Percentiles rank a stretch among this genome's conserved stretches.
Conservation (phyloP, 768 basidiomycete species). For the Boletus vermiculosoides region DNA sequence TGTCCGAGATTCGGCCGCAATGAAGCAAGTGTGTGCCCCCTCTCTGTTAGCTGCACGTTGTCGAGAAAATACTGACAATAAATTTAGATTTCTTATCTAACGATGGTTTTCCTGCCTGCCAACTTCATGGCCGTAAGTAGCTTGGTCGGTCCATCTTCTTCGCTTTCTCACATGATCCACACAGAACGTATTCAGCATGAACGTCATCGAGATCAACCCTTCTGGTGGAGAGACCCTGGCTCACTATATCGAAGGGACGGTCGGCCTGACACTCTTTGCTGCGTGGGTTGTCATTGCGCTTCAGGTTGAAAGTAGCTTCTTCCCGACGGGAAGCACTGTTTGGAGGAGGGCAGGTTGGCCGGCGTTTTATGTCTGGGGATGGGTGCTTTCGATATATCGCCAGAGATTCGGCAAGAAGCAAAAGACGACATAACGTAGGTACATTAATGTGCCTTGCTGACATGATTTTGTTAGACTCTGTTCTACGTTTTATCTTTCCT, state of each 20-base stretch:
- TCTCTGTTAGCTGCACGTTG: slow-evolving; percentile 24
- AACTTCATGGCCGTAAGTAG: slow-evolving; percentile 40
- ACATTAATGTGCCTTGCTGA: not conserved
- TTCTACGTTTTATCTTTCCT: not conserved
- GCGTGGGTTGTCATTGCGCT: slow-evolving; percentile 57
- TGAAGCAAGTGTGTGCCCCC: slow-evolving; percentile 31
- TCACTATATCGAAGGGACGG: slow-evolving; percentile 41
- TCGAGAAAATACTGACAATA: not conserved
- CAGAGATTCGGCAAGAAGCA: not conserved
- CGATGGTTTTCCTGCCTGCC: slow-evolving; percentile 61
- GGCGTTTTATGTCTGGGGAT: not conserved
- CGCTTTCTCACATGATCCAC: slow-evolving; percentile 2
- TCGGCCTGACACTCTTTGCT: slow-evolving; percentile 48
- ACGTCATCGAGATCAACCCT: slow-evolving; percentile 44
- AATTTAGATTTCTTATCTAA: slow-evolving; percentile 45
- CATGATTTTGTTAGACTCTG: not conserved
- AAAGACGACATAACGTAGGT: slow-evolving; percentile 7
- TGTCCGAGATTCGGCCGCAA: slow-evolving; percentile 41
- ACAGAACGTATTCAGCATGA: slow-evolving; percentile 58
- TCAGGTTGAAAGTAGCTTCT: slow-evolving; percentile 35
- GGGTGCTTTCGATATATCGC: not conserved
- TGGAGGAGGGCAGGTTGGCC: slow-evolving; percentile 27
- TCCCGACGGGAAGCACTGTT: slow-evolving; percentile 13
- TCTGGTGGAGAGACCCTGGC: slow-evolving; percentile 27
- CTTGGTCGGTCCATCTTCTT: not conserved